Evolutionary conservation across 2,329 filamentous ascomycete species (phyloP), one percentile per base, ranked within the genome.

Genomic region (Botrytis paeoniae): DNA sequence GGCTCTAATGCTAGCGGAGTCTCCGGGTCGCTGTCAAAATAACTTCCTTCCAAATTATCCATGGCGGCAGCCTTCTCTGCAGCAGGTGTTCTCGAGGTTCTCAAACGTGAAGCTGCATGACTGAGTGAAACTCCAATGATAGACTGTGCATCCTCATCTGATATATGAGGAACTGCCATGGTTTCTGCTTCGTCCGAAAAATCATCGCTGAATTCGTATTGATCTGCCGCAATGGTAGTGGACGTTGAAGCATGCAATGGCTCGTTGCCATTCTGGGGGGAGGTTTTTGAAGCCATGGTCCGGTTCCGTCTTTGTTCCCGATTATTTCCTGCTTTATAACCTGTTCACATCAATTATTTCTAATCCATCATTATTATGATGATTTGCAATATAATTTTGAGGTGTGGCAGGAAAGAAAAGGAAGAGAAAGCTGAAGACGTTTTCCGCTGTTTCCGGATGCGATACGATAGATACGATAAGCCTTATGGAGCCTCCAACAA

Each of bases 101-200:
- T 87, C 57, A 90, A 82, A 64, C 87, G 85, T 7, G 86, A 87
- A 14, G 88, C 89, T 35, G 83, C 83, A 10, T 84, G 84, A 78
- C 88, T 90, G 75, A 91, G 85, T 37, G 88, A 84, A 3, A 88
- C 87, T 78, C 89, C 88, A 68, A 91, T 84, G 63, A 90, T 84
- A 12, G 87, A 88, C 76, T 89, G 87, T 7, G 86, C 88, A 75
- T 87, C 87, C 77, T 89, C 87, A 73, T 86, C 78, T 22, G 79
- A 75, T 39, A 78, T 73, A 70, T 76, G 70, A 57, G 73, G 74
- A 41, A 74, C 64, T 20, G 74, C 61, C 73, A 78, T 78, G 54
- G 73, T 75, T 54, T 78, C 78, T 39, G 63, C 51, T 16, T 78
- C 76, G 61, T 77, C 75, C 22, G 73, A 73, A 8, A 72, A 32